Base-by-base conservation (phyloP, 306 rosid genomes). In the Heteromeles arbutifolia region DNA sequence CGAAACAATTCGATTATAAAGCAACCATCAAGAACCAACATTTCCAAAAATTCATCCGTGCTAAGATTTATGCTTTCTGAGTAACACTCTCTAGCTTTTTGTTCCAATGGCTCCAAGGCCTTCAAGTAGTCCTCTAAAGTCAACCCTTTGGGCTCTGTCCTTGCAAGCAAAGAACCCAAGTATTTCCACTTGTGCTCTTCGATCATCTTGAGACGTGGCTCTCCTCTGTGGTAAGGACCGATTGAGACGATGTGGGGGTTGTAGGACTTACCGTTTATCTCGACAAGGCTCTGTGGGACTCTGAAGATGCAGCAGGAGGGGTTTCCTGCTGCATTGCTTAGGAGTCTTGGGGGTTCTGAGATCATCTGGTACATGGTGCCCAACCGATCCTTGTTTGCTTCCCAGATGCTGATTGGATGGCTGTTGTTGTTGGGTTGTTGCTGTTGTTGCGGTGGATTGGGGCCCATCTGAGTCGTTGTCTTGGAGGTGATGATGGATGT, bases 1-100 rank as follows among this genome's bases (percentile, higher is more conserved):
- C 88, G 82, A 56, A 87, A 82, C 17, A 87, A 68, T 62, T 90
- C 93, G 2, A 90, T 44, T 44, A 89, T 50, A 87, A 93, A 93
- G 53, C 91, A 89, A 1, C 91, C 96, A 44, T 93, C 98, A 3
- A 89, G 78, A 21, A 92, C 78, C 89, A 92, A 48, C 90, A 86
- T 82, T 63, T 86, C 85, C 2, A 82, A 2, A 59, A 93, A 87
- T 0, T 87, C 91, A 6, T 83, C 80, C 0, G 80, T 54, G 2
- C 18, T 32, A 0, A 89, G 80, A 0, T 48, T 66, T 34, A 84
- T 76, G 9, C 34, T 45, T 63, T 90, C 96, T 2, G 93, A 83
- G 75, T 93, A 93, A 25, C 90, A 86, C 56, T 83, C 87, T 10
- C 95, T 75, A 24, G 91, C 90, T 48, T 43, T 2, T 0, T 29